Conservation (phyloP, 495 filamentous ascomycete genomes). For the Beverwykella pulmonaria region DNA sequence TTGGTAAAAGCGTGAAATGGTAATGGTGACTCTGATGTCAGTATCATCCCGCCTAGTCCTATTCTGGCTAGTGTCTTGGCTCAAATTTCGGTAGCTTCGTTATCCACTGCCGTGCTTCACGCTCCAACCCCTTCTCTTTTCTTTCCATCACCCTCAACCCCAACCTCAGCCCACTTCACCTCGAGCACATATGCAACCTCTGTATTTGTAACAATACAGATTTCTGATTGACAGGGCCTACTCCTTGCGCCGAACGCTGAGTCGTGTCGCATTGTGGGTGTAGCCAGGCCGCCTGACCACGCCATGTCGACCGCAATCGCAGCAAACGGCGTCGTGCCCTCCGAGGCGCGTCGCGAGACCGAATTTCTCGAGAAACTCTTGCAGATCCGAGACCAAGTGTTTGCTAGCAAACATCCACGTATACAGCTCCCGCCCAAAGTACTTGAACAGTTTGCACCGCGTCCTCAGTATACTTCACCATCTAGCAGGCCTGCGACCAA, state of each 20-base stretch:
- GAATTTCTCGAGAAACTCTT: constrained; percentile 70
- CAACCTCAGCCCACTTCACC: background rate
- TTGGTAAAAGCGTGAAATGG: background rate
- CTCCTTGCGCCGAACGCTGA: background rate
- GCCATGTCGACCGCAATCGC: constrained; percentile 29
- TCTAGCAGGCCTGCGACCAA: constrained; percentile 29
- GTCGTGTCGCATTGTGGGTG: background rate
- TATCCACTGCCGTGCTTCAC: background rate
- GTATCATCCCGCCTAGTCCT: background rate
- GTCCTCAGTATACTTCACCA: constrained; percentile 31
- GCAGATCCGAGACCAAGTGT: constrained; percentile 72
- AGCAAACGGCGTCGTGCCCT: constrained; percentile 23
- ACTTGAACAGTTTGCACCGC: constrained; percentile 54
- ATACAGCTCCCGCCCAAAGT: constrained; percentile 68
- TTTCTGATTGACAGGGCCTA: constrained; percentile 11
- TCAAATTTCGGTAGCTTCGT: background rate
- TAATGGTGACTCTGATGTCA: background rate
- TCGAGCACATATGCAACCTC: background rate
- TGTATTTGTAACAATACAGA: constrained; percentile 13
- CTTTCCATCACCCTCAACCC: background rate
- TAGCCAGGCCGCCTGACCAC: background rate
- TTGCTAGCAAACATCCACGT: constrained; percentile 72
- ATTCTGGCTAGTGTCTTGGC: background rate
- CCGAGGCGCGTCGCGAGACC: constrained; percentile 35
- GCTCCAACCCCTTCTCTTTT: constrained; percentile 18